phyloP scores from a whole-genome alignment of 345 rosid species.

The Cardamine occulta region DNA sequence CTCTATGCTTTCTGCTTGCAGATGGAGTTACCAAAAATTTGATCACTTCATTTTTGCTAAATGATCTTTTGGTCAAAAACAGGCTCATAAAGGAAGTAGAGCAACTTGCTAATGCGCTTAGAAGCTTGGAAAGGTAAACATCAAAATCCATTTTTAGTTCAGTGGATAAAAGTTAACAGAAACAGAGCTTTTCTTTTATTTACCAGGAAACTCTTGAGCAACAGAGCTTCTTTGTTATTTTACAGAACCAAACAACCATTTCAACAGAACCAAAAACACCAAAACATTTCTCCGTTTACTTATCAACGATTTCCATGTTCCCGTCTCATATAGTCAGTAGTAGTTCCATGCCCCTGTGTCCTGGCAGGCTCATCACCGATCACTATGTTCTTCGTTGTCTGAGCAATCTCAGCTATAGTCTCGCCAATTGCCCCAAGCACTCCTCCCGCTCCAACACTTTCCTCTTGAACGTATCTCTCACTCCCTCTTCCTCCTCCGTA shows the following conservation, averaged over 20 bases:
- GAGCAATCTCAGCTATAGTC: constrained; percentile 74
- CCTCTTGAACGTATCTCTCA: constrained; percentile 33
- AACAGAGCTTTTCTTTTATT: constrained; percentile 11
- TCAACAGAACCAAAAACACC: neutral
- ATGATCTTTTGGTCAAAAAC: neutral
- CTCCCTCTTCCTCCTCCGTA: constrained; percentile 32
- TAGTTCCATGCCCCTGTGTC: constrained; percentile 20
- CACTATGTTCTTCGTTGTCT: constrained; percentile 56
- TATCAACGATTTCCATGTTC: constrained; percentile 37
- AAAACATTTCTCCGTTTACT: neutral
- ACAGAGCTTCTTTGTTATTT: constrained; percentile 32
- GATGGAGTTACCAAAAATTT: neutral
- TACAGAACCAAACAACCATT: neutral
- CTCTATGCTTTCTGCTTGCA: neutral
- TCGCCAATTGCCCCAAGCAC: constrained; percentile 71
- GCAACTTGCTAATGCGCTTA: neutral
- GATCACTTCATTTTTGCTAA: neutral
- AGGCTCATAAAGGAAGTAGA: neutral
- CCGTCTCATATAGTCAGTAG: constrained; percentile 27
- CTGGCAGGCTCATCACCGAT: constrained; percentile 46
- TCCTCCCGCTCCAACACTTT: constrained; percentile 43
- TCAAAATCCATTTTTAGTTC: neutral
- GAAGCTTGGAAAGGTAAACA: neutral
- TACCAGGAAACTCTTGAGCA: constrained; percentile 3
- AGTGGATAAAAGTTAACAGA: neutral